phyloP scores from a whole-genome alignment of 768 basidiomycete genomes.

The Xerocomus spinulosus region DNA sequence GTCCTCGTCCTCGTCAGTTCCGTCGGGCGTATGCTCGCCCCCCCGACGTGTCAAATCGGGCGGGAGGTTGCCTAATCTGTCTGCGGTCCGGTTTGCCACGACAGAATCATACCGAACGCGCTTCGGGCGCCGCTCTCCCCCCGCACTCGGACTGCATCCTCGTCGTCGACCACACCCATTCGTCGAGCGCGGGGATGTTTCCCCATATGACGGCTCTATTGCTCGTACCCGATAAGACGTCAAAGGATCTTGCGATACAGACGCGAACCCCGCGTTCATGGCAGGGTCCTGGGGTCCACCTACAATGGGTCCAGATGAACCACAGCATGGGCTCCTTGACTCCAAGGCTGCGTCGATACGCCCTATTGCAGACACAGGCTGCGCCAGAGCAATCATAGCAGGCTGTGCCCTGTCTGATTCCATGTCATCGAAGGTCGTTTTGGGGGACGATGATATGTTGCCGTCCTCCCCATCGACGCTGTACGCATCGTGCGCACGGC shows the following conservation, averaged over 20 bases:
- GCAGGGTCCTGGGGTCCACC: conserved; percentile 10
- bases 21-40: background rate
- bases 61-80: conserved; percentile 13
- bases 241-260: conserved; percentile 5
- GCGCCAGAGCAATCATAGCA: background rate
- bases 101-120: conserved; percentile 19
- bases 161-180: conserved; percentile 6
- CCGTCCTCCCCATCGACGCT: no score
- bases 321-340: background rate
- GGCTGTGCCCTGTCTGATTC: conserved; percentile 16
- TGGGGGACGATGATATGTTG: no score
- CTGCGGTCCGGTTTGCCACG: conserved; percentile 7
- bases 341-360: conserved; percentile 3
- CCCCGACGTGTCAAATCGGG: conserved; percentile 5
- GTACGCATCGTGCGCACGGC: conserved; percentile 11
- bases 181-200: conserved; percentile 4
- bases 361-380: conserved; percentile 7
- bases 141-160: conserved; percentile 18
- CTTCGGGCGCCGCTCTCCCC: conserved; percentile 27
- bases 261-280: conserved; percentile 15
- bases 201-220: conserved; percentile 11
- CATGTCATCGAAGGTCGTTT: no score
- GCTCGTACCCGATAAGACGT: background rate
- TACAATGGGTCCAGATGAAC: background rate
- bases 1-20: conserved; percentile 2